These are phyloP conservation scores for Aspergillus sp. DNA, from an alignment of 2,329 filamentous ascomycete species.

Conservation along the genomic window DNA sequence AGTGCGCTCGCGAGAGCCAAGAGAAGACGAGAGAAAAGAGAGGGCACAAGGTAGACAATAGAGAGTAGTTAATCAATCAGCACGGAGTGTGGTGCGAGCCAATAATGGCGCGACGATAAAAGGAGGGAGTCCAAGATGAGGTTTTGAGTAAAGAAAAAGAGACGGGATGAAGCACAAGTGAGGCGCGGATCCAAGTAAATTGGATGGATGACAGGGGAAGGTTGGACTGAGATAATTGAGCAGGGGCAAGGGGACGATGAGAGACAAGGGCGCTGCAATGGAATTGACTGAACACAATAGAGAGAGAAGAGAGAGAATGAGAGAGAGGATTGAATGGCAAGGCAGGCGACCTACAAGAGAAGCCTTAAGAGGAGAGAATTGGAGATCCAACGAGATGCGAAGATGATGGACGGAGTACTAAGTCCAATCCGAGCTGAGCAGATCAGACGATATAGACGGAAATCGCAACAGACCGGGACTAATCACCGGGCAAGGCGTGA, in stretches of 20 bases:
- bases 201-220: constrained; percentile 14
- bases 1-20: constrained; percentile 20
- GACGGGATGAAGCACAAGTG: constrained; percentile 8
- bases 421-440: constrained; percentile 17
- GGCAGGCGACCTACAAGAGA: constrained; percentile 48
- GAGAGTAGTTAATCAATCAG: constrained; percentile 4
- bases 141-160: constrained; percentile 16
- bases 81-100: constrained; percentile 18
- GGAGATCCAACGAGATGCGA: constrained; percentile 18
- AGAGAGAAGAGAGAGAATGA: constrained; percentile 3
- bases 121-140: constrained; percentile 19
- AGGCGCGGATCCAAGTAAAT: constrained; percentile 13
- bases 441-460: constrained; percentile 16
- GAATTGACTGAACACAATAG: constrained; percentile 21
- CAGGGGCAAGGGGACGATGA: constrained; percentile 22
- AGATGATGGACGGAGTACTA: constrained; percentile 14
- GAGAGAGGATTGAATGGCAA: constrained; percentile 23
- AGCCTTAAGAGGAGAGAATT: constrained; percentile 33
- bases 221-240: constrained; percentile 19
- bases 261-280: constrained; percentile 18
- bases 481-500: constrained; percentile 3
- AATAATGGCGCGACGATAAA: constrained; percentile 23
- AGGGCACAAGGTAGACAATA: constrained; percentile 11
- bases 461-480: constrained; percentile 7
- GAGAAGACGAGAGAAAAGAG: constrained; percentile 14